Conservation (phyloP, 2,329 filamentous ascomycete genomes). For the Ophiostoma australiae region DNA sequence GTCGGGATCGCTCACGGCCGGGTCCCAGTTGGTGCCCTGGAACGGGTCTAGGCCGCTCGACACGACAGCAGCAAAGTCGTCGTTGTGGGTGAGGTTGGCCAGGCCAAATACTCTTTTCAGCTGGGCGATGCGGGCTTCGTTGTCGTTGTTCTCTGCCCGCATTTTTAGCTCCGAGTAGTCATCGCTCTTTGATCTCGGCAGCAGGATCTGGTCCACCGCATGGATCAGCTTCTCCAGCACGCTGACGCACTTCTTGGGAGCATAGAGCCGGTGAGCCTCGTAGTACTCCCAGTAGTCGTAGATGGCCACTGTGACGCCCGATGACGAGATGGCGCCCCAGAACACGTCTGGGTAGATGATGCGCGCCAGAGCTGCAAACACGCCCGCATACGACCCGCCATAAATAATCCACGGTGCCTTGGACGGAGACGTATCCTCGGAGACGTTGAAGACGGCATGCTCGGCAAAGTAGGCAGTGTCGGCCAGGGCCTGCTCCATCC, state of each 20-base stretch:
- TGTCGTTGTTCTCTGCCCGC: background rate
- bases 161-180: constrained; percentile 38
- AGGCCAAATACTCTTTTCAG: constrained; percentile 46
- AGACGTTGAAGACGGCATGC: constrained; percentile 58
- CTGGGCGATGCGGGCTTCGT: constrained; percentile 28
- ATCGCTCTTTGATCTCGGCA: constrained; percentile 32
- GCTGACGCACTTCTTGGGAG: constrained; percentile 57
- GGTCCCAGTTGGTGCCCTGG: constrained; percentile 53
- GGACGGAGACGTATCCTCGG: background rate
- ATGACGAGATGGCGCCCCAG: constrained; percentile 74
- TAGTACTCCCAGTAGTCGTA: constrained; percentile 67
- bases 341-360: constrained; percentile 73
- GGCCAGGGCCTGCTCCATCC: constrained; percentile 75
- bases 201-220: constrained; percentile 49
- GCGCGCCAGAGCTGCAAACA: constrained; percentile 70
- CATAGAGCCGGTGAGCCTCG: constrained; percentile 47
- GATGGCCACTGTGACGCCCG: constrained; percentile 72
- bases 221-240: constrained; percentile 55
- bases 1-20: constrained; percentile 37
- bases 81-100: constrained; percentile 40
- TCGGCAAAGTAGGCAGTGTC: constrained; percentile 77
- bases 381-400: constrained; percentile 78
- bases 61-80: constrained; percentile 47
- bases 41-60: constrained; percentile 40
- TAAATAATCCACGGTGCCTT: constrained; percentile 66